phyloP scores from a whole-genome alignment of 805 yeast genomes.

The Candida arabinofermentans region DNA sequence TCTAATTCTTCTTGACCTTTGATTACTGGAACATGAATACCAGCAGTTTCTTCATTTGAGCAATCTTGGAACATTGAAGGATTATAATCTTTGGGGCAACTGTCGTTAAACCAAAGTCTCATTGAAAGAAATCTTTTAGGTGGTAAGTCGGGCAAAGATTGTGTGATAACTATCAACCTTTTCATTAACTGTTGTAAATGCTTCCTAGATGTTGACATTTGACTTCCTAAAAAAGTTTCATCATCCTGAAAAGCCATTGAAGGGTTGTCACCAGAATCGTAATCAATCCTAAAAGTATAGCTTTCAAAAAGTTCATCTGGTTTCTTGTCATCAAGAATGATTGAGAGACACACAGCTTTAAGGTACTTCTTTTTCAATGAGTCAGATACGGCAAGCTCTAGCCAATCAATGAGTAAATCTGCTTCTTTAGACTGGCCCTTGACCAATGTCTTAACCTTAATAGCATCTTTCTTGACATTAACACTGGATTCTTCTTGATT shows the following conservation, averaged over 20 bases:
- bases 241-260: conserved; percentile 22
- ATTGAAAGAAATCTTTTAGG: conserved; percentile 41
- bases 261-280: conserved; percentile 27
- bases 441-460: conserved; percentile 45
- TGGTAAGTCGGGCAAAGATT: conserved; percentile 50
- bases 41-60: conserved; percentile 34
- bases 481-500: conserved; percentile 19
- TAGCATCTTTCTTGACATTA: conserved; percentile 26
- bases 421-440: conserved; percentile 44
- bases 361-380: conserved; percentile 40
- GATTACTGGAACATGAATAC: conserved; percentile 32
- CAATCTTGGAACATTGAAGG: conserved; percentile 40
- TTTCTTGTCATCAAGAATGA: conserved; percentile 38
- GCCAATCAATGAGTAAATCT: conserved; percentile 49
- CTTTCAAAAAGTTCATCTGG: conserved; percentile 46
- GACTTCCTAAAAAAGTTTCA: conserved; percentile 10
- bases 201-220: conserved; percentile 37
- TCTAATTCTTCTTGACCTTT: conserved; percentile 12
- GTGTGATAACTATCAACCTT: conserved; percentile 49
- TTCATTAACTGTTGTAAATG: conserved; percentile 46
- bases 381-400: conserved; percentile 46
- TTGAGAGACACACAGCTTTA: conserved; percentile 42
- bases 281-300: conserved; percentile 46
- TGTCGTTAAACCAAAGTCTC: conserved; percentile 46
- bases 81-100: conserved; percentile 44